These are phyloP conservation scores for Fusarium sterilihyphosum DNA, from an alignment of 2,329 filamentous ascomycete species.

Conservation along the genomic window DNA sequence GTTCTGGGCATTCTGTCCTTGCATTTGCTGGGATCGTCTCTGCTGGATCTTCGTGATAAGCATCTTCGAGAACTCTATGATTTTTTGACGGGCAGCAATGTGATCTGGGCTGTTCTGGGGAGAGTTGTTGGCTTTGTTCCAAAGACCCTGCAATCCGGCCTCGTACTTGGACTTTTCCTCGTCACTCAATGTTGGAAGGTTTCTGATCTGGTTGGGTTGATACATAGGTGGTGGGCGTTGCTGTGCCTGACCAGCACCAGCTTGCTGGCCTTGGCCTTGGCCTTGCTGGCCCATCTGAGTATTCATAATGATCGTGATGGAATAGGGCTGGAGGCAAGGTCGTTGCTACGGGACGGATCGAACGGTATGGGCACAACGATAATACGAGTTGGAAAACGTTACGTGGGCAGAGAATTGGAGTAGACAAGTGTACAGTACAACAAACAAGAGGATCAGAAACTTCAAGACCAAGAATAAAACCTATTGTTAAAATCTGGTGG, in stretches of 20 bases:
- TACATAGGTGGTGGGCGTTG: slow-evolving; percentile 55
- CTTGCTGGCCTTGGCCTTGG: slow-evolving; percentile 41
- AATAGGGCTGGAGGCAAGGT: background rate
- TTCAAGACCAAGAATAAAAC: background rate
- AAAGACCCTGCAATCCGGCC: slow-evolving; percentile 63
- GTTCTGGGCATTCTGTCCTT: slow-evolving; percentile 39
- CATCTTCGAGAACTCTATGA: slow-evolving; percentile 69
- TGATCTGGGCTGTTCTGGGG: slow-evolving; percentile 60
- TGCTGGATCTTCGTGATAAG: slow-evolving; percentile 62
- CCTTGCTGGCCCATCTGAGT: slow-evolving; percentile 41
- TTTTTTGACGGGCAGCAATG: slow-evolving; percentile 64
- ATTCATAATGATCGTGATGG: slow-evolving; percentile 32
- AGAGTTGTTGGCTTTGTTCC: slow-evolving; percentile 61
- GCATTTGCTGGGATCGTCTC: slow-evolving; percentile 49
- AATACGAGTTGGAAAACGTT: background rate
- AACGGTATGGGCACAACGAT: background rate
- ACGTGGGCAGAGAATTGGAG: background rate
- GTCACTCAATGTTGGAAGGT: slow-evolving; percentile 59
- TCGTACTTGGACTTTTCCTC: slow-evolving; percentile 70
- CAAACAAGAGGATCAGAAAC: background rate
- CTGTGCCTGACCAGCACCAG: slow-evolving; percentile 35
- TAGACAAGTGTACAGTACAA: background rate
- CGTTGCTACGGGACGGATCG: background rate
- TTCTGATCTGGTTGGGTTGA: slow-evolving; percentile 62
- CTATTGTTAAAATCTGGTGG: slow-evolving; percentile 10